Percentiles rank a stretch among this genome's conserved stretches.
These are phyloP conservation scores for Gossypium lobatum DNA, from an alignment of 441 rosid species.

Conservation along the genomic window DNA sequence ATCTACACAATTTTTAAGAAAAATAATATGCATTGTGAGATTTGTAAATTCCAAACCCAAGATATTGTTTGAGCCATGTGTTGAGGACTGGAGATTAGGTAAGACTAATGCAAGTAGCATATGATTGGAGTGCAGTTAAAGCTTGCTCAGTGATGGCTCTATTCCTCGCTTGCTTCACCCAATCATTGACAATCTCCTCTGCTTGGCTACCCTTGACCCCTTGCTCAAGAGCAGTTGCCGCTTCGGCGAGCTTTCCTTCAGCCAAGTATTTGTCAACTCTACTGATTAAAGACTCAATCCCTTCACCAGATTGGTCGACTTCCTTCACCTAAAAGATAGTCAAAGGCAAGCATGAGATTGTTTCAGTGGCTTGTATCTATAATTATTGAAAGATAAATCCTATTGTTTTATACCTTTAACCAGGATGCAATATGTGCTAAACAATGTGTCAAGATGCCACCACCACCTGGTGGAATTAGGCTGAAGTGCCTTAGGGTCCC, in stretches of 20 bases:
- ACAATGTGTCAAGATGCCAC: conserved; percentile 79
- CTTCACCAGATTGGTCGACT: conserved; percentile 57
- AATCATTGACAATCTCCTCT: conserved; percentile 54
- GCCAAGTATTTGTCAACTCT: conserved; percentile 69
- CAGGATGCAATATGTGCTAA: conserved; percentile 72
- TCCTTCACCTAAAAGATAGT: conserved; percentile 49
- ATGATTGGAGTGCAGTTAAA: conserved; percentile 67
- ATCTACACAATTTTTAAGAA: conserved; percentile 17
- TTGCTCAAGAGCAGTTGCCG: conserved; percentile 77
- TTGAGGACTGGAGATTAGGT: conserved; percentile 29
- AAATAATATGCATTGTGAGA: conserved; percentile 5
- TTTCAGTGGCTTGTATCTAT: neutral
- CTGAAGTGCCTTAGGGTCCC: conserved; percentile 81
- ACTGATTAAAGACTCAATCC: conserved; percentile 63
- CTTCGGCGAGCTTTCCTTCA: conserved; percentile 84
- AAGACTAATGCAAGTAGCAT: conserved; percentile 74
- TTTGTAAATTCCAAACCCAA: conserved; percentile 3
- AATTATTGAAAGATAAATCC: neutral
- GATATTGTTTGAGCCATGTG: neutral
- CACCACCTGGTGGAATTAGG: conserved; percentile 86
- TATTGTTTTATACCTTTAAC: conserved; percentile 58
- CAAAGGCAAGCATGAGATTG: neutral
- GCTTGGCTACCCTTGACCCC: conserved; percentile 87
- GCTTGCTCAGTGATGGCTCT: conserved; percentile 94
- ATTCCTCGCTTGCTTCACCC: conserved; percentile 72